Evolutionary conservation across 2,329 filamentous ascomycete species (phyloP).

Genomic region (Penicillium olsonii): DNA sequence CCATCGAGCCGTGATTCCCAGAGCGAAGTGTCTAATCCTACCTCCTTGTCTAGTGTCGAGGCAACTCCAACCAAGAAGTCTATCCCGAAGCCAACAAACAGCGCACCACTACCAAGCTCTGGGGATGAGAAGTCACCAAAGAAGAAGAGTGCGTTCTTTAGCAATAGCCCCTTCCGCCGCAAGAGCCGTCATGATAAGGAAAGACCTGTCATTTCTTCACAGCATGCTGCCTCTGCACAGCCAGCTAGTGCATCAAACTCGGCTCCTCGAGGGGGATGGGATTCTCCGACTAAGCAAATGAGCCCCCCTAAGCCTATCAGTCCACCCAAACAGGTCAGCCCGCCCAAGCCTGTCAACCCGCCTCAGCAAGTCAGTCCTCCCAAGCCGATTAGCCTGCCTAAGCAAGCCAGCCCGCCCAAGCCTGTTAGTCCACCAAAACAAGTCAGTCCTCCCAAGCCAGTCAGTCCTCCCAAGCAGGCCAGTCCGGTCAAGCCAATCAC

Average conservation of each 20-base stretch:
- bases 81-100: constrained; percentile 63
- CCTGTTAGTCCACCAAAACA: constrained; percentile 32
- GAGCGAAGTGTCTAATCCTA: constrained; percentile 88
- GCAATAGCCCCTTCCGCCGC: constrained; percentile 86
- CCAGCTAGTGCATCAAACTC: constrained; percentile 4
- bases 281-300: constrained; percentile 7
- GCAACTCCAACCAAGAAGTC: constrained; percentile 68
- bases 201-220: constrained; percentile 36
- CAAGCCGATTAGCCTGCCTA: constrained; percentile 12
- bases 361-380: constrained; percentile 13
- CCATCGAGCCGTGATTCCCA: constrained; percentile 84
- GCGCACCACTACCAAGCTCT: constrained; percentile 44
- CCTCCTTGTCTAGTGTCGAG: constrained; percentile 84
- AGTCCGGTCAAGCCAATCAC: constrained; percentile 46
- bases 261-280: constrained; percentile 3
- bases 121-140: constrained; percentile 62
- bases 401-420: constrained; percentile 25
- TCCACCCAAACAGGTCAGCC: not conserved
- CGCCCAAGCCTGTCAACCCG: not conserved
- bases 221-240: constrained; percentile 22
- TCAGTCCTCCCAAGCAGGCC: constrained; percentile 43
- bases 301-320: constrained; percentile 4
- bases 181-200: constrained; percentile 83
- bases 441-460: constrained; percentile 43
- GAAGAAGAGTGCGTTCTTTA: constrained; percentile 84